Evolutionary conservation across 345 rosid genomes (phyloP).

Genomic region (Cardiospermum halicacabum): DNA sequence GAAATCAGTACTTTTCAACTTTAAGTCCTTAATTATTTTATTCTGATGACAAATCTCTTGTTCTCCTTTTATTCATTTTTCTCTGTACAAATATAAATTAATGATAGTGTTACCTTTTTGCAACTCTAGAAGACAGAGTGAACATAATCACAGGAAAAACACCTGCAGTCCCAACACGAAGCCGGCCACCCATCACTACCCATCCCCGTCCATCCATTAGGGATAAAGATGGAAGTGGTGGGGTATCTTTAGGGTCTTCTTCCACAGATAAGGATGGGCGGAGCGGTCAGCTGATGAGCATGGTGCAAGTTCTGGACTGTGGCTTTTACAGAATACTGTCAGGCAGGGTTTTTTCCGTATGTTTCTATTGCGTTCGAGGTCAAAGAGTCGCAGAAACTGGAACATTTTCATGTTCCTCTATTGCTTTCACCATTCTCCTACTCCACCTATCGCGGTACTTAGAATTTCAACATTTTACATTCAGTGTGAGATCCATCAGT

Average conservation of each 20-base stretch:
- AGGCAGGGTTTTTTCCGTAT: conserved; percentile 77
- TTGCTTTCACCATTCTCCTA: conserved; percentile 86
- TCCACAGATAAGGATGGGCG: conserved; percentile 79
- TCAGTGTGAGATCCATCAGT: no score
- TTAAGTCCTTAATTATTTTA: neutral
- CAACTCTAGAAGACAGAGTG: conserved; percentile 60
- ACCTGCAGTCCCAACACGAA: conserved; percentile 41
- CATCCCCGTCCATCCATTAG: conserved; percentile 45
- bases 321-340: conserved; percentile 76
- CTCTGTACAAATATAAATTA: conserved; percentile 1
- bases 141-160: conserved; percentile 57
- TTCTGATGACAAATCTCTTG: neutral
- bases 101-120: conserved; percentile 4
- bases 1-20: no score
- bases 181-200: conserved; percentile 84
- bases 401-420: conserved; percentile 92
- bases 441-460: conserved; percentile 86
- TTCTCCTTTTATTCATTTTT: neutral
- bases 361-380: conserved; percentile 73
- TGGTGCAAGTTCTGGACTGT: conserved; percentile 56
- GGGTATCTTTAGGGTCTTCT: conserved; percentile 64
- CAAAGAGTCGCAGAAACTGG: conserved; percentile 58
- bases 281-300: conserved; percentile 67
- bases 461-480: no score
- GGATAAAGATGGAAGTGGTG: conserved; percentile 29